These are phyloP conservation scores for Wallacemonas sp. DNA, from an alignment of 208 protist species.

Conservation along the genomic window DNA sequence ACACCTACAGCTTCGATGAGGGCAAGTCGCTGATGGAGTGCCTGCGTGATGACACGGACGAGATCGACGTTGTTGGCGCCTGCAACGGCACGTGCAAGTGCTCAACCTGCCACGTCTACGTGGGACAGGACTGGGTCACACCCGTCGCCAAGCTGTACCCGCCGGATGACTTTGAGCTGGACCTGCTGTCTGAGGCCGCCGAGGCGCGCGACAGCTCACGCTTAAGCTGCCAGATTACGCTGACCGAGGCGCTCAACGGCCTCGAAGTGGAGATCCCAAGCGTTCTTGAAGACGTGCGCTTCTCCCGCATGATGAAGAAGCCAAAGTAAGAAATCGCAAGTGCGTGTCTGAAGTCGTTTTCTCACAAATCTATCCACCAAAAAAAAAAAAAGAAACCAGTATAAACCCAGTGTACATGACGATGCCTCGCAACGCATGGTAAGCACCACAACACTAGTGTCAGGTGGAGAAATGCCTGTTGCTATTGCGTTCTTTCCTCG, in stretches of 20 bases:
- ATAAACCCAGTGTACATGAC: too few species aligned
- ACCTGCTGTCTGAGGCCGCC: constrained; percentile 49
- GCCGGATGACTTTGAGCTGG: constrained; percentile 65
- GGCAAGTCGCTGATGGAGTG: constrained; percentile 89
- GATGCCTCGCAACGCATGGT: too few species aligned
- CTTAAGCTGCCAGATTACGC: constrained; percentile 56
- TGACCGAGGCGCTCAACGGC: constrained; percentile 44
- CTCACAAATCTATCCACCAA: too few species aligned
- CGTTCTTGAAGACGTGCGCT: background rate
- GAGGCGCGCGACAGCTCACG: constrained; percentile 41
- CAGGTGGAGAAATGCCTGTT: too few species aligned
- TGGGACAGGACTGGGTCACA: constrained; percentile 17
- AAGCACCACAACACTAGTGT: too few species aligned
- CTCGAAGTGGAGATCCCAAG: constrained; percentile 21
- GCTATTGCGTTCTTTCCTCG: too few species aligned
- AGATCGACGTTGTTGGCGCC: background rate
- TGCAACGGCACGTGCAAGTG: background rate
- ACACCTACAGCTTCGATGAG: background rate
- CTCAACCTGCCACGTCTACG: constrained; percentile 4
- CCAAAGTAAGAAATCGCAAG: background rate
- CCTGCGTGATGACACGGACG: constrained; percentile 55
- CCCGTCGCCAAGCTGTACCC: constrained; percentile 65
- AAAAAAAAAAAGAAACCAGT: too few species aligned
- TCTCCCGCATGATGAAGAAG: constrained; percentile 16
- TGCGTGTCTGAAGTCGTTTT: too few species aligned